phyloP scores from a whole-genome alignment of 1,284 basidiomycete species.

The Cutaneotrichosporon cutaneum region DNA sequence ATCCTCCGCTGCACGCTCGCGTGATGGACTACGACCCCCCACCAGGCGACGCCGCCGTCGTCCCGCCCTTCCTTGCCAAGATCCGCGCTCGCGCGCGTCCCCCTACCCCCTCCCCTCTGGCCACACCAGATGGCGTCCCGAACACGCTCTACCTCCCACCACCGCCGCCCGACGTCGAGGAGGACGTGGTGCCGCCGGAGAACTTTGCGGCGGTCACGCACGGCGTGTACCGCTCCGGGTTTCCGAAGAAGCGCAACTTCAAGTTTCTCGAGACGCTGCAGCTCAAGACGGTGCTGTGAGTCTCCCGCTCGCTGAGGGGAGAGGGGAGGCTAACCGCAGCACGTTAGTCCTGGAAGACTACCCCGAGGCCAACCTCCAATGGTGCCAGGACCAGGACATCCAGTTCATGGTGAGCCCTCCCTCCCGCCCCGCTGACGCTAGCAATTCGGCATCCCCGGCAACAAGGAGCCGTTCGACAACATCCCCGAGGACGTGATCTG shows the following conservation, averaged over 20 bases:
- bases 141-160: slow-evolving; percentile 49
- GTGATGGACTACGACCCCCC: slow-evolving; percentile 11
- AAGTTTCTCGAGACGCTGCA: slow-evolving; percentile 57
- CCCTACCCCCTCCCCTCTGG: neutral
- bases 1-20: too few relatives aligned
- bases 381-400: slow-evolving; percentile 50
- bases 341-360: slow-evolving; percentile 59
- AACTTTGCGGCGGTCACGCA: slow-evolving; percentile 52
- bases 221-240: slow-evolving; percentile 57
- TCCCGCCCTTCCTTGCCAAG: slow-evolving; percentile 33
- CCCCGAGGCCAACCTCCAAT: slow-evolving; percentile 57
- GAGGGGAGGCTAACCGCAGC: slow-evolving; percentile 15
- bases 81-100: slow-evolving; percentile 20
- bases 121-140: slow-evolving; percentile 15
- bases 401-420: slow-evolving; percentile 44
- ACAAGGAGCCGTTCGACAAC: slow-evolving; percentile 58
- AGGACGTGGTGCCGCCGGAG: slow-evolving; percentile 50
- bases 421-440: slow-evolving; percentile 23
- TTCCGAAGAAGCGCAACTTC: slow-evolving; percentile 59
- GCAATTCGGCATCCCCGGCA: slow-evolving; percentile 61
- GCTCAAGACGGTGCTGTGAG: slow-evolving; percentile 57
- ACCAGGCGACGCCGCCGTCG: neutral
- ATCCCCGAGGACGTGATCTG: slow-evolving; percentile 59
- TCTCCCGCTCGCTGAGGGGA: neutral
- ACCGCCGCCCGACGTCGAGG: slow-evolving; percentile 44